Evolutionary conservation across 768 basidiomycete species (phyloP).

Genomic region (Pulveroboletus sp.): DNA sequence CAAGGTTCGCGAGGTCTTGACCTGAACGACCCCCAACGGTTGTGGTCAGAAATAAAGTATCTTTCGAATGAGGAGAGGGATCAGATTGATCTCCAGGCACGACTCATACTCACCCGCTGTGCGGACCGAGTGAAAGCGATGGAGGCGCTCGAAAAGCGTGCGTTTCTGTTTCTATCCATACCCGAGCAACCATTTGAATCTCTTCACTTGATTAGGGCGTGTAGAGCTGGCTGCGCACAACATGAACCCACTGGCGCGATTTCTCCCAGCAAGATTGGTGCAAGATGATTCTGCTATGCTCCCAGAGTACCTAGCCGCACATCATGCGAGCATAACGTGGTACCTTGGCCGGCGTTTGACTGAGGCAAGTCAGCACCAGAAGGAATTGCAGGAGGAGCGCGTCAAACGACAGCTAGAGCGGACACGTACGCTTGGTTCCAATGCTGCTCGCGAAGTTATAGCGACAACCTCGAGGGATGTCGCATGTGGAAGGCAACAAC

Average conservation of each 20-base stretch:
- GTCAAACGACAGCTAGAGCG: slow-evolving; percentile 84
- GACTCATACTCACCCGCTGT: slow-evolving; percentile 79
- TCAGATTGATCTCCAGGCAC: slow-evolving; percentile 91
- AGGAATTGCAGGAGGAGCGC: slow-evolving; percentile 92
- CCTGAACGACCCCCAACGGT: slow-evolving; percentile 43
- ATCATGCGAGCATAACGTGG: slow-evolving; percentile 90
- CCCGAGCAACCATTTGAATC: slow-evolving; percentile 15
- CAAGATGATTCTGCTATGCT: slow-evolving; percentile 46
- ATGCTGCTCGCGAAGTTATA: slow-evolving; percentile 61
- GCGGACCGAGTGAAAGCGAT: slow-evolving; percentile 83
- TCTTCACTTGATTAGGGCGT: slow-evolving; percentile 45
- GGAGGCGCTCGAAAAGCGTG: slow-evolving; percentile 87
- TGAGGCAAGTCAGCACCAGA: slow-evolving; percentile 71
- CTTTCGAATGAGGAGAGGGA: slow-evolving; percentile 90
- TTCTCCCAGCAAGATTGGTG: slow-evolving; percentile 67
- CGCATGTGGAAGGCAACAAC: slow-evolving; percentile 15
- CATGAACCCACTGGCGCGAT: slow-evolving; percentile 58
- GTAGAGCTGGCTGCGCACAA: slow-evolving; percentile 60
- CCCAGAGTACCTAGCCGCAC: slow-evolving; percentile 77
- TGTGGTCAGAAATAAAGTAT: slow-evolving; percentile 62
- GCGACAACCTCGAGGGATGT: slow-evolving; percentile 36
- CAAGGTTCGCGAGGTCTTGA: slow-evolving; percentile 52
- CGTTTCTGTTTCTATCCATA: slow-evolving; percentile 27
- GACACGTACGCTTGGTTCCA: slow-evolving; percentile 75
- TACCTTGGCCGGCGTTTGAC: slow-evolving; percentile 80